These are phyloP conservation scores for Puccinia coronata DNA, from an alignment of 1,284 basidiomycete genomes.

Conservation along the genomic window DNA sequence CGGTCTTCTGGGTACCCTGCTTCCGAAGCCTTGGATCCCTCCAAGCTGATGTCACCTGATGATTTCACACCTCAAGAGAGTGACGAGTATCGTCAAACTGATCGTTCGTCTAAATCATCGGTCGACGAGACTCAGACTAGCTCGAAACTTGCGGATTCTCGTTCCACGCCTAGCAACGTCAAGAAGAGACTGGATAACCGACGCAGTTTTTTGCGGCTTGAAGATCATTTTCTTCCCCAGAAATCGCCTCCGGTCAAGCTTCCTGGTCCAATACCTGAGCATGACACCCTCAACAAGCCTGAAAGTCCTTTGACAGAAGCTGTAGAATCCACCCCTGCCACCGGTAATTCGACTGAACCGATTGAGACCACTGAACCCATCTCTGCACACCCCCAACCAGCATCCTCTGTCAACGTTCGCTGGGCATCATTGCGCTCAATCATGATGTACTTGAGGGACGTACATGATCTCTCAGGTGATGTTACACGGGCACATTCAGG, in stretches of 20 bases:
- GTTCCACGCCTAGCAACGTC: neutral
- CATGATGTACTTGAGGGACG: conserved; percentile 49
- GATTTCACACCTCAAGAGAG: conserved; percentile 19
- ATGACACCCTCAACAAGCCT: neutral
- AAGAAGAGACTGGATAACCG: conserved; percentile 26
- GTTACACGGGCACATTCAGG: neutral
- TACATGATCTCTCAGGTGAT: conserved; percentile 48
- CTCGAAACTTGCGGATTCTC: neutral
- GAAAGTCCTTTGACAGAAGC: neutral
- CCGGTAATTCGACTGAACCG: neutral
- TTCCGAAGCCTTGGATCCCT: conserved; percentile 3
- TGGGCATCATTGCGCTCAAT: conserved; percentile 27
- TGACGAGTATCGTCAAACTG: conserved; percentile 5
- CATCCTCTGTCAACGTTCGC: neutral
- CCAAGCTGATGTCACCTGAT: conserved; percentile 12
- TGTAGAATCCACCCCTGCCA: too few relatives aligned
- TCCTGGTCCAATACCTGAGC: neutral
- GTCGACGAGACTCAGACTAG: neutral
- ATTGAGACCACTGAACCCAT: neutral
- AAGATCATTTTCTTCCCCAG: conserved; percentile 17
- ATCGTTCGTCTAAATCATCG: neutral
- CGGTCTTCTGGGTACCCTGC: neutral
- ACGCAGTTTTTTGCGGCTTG: conserved; percentile 39
- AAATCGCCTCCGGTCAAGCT: neutral
- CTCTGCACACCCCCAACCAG: neutral